These are phyloP conservation scores for Coemansia sp. DNA, from an alignment of 192 early-diverging fungal species.

Conservation along the genomic window DNA sequence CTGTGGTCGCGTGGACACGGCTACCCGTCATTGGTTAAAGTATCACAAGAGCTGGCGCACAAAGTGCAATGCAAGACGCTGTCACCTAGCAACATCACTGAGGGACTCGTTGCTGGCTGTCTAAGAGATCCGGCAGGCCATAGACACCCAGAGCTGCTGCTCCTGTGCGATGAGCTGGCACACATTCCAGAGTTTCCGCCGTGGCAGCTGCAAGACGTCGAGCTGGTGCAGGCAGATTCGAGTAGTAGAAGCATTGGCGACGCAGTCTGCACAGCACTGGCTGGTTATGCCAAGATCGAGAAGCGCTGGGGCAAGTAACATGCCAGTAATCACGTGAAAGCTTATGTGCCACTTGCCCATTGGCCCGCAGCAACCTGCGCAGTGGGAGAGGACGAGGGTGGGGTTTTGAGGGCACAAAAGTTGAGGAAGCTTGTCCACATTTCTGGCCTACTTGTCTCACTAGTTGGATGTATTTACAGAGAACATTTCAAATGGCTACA, in stretches of 20 bases:
- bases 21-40: conserved; percentile 24
- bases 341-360: background rate
- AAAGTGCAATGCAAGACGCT: conserved; percentile 15
- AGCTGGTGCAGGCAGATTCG: conserved; percentile 35
- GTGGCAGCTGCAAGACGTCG: conserved; percentile 49
- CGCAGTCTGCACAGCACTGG: conserved; percentile 24
- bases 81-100: conserved; percentile 17
- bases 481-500: conserved; percentile 29
- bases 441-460: conserved; percentile 4
- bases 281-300: conserved; percentile 40
- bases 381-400: background rate
- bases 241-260: conserved; percentile 27
- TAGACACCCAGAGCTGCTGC: conserved; percentile 38
- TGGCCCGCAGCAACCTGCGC: background rate
- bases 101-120: conserved; percentile 8
- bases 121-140: conserved; percentile 24
- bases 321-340: background rate
- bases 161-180: conserved; percentile 35
- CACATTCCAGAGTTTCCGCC: conserved; percentile 49
- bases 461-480: background rate
- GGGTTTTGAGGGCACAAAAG: too few relatives aligned
- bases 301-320: conserved; percentile 46
- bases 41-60: conserved; percentile 23
- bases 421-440: conserved; percentile 1
- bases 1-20: conserved; percentile 47